A percentile compares a stretch with the other conserved stretches of the same genome.
These are phyloP conservation scores for Aureobasidium leucospermi DNA, from an alignment of 2,329 filamentous ascomycete genomes.

Conservation along the genomic window DNA sequence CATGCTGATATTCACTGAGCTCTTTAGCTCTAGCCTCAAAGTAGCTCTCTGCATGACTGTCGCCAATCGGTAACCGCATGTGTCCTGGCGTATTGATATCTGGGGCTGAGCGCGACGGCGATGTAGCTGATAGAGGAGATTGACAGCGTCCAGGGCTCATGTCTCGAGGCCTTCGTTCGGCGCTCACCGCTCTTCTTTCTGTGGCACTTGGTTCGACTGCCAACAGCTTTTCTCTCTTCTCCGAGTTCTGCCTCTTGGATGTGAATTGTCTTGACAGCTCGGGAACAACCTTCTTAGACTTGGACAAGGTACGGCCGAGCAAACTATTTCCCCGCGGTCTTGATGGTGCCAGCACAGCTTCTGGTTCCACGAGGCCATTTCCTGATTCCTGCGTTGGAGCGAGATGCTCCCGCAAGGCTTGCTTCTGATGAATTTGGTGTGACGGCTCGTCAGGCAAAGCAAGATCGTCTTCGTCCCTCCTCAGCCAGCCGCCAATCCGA, in stretches of 20 bases:
- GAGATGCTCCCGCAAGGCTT: neutral
- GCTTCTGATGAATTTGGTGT: constrained; percentile 1
- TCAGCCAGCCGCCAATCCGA: constrained; percentile 35
- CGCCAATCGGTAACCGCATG: neutral
- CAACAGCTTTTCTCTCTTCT: constrained; percentile 65
- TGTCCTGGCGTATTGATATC: constrained; percentile 20
- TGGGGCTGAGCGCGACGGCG: constrained; percentile 33
- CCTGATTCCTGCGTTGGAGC: constrained; percentile 6
- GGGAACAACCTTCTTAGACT: constrained; percentile 59
- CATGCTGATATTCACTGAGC: neutral
- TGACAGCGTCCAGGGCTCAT: constrained; percentile 36
- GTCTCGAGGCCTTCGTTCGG: constrained; percentile 42
- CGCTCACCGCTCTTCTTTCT: constrained; percentile 65
- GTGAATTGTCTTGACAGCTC: constrained; percentile 70
- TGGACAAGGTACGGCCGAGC: constrained; percentile 11
- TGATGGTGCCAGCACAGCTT: neutral
- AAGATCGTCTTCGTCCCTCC: constrained; percentile 30
- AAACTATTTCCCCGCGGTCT: constrained; percentile 1
- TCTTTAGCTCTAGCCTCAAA: neutral
- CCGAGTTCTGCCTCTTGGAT: constrained; percentile 76
- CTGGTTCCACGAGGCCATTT: constrained; percentile 27
- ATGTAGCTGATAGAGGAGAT: constrained; percentile 32
- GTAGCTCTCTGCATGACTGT: neutral
- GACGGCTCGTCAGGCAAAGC: constrained; percentile 14
- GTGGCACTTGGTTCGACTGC: constrained; percentile 55